Percentiles rank a stretch among this genome's conserved stretches.
These are phyloP conservation scores for Aspergillus novoparasiticus DNA, from an alignment of 2,329 filamentous ascomycete species.

Conservation along the genomic window DNA sequence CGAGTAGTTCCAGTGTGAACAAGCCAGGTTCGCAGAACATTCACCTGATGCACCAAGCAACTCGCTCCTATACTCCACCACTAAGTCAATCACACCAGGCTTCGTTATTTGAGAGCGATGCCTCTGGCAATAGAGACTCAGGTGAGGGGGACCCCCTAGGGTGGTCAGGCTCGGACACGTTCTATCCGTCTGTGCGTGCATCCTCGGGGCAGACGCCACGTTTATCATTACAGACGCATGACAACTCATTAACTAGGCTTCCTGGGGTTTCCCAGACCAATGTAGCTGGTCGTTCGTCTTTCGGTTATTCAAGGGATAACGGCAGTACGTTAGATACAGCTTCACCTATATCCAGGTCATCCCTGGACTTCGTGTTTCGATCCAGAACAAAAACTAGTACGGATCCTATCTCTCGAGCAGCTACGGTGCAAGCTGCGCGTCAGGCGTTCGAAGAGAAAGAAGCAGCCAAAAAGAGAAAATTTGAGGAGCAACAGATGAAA, in stretches of 20 bases:
- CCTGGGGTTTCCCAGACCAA: constrained; percentile 57
- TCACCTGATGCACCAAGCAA: constrained; percentile 59
- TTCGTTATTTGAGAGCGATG: constrained; percentile 50
- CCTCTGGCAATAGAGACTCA: constrained; percentile 47
- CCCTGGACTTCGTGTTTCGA: constrained; percentile 59
- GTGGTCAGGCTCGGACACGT: constrained; percentile 28
- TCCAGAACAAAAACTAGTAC: constrained; percentile 52
- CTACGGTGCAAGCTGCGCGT: constrained; percentile 58
- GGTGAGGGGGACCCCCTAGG: constrained; percentile 45
- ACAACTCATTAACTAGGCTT: constrained; percentile 49
- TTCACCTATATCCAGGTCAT: constrained; percentile 57
- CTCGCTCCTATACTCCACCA: constrained; percentile 57
- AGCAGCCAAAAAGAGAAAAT: constrained; percentile 57
- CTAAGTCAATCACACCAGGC: constrained; percentile 52
- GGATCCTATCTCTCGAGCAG: constrained; percentile 57
- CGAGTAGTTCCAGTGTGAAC: constrained; percentile 47
- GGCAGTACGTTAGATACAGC: constrained; percentile 53
- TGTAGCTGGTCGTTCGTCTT: constrained; percentile 51
- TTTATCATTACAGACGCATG: constrained; percentile 41
- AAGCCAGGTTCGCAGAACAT: constrained; percentile 56
- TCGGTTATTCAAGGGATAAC: constrained; percentile 53
- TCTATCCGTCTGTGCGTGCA: constrained; percentile 34
- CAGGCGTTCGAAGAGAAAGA: constrained; percentile 62
- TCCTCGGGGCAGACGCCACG: constrained; percentile 32
- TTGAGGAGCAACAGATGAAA: constrained; percentile 55